Conservation (phyloP, 2,329 filamentous ascomycete genomes). For the Claviceps sp. region DNA sequence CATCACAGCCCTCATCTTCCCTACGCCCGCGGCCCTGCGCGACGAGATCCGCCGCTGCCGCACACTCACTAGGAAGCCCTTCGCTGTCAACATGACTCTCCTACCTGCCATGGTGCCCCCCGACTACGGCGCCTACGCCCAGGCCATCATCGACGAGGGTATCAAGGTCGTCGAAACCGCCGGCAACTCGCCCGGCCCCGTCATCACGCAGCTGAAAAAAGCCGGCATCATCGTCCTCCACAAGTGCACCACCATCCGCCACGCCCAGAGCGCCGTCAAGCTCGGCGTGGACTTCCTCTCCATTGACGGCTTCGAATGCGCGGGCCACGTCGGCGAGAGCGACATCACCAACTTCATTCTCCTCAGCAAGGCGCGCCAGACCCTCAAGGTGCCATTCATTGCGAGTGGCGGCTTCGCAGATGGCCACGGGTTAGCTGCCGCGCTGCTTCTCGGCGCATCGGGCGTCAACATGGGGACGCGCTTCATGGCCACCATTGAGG, state of each 20-base stretch:
- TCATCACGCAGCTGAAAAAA: conserved; percentile 79
- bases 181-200: conserved; percentile 74
- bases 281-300: conserved; percentile 92
- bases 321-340: conserved; percentile 73
- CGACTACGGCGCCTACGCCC: conserved; percentile 83
- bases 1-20: conserved; percentile 82
- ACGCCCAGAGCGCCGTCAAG: conserved; percentile 82
- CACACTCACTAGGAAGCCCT: conserved; percentile 64
- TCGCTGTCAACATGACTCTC: conserved; percentile 91
- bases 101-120: conserved; percentile 81
- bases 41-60: conserved; percentile 84
- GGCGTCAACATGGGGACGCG: conserved; percentile 98
- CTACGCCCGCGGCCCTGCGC: conserved; percentile 79
- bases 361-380: conserved; percentile 71
- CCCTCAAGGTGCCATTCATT: conserved; percentile 79
- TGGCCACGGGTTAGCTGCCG: conserved; percentile 82
- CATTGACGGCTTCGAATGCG: conserved; percentile 97
- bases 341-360: conserved; percentile 88
- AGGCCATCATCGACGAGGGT: conserved; percentile 86
- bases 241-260: conserved; percentile 94
- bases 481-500: conserved; percentile 92
- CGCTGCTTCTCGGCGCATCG: conserved; percentile 76
- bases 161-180: conserved; percentile 86
- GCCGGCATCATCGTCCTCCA: conserved; percentile 71
- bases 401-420: conserved; percentile 93